phyloP scores from a whole-genome alignment of 1,139 yeast genomes.

The Saccharomyces hybrid region DNA sequence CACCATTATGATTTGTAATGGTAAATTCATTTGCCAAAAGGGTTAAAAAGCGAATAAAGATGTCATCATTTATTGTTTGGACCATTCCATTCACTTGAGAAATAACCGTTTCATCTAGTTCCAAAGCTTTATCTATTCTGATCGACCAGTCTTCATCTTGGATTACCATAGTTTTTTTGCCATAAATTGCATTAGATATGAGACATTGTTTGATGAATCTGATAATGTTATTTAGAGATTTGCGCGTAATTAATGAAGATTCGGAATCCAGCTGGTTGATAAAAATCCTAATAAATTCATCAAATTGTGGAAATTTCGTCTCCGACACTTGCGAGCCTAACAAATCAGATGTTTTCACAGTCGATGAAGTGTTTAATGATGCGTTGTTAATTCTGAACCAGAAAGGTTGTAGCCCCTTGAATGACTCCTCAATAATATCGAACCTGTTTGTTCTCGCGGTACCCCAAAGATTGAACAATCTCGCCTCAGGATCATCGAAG shows the following conservation, averaged over 20 bases:
- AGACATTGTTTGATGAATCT: constrained; percentile 47
- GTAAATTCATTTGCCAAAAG: constrained; percentile 36
- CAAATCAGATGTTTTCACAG: constrained; percentile 37
- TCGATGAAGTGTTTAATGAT: constrained; percentile 33
- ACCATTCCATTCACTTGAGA: constrained; percentile 31
- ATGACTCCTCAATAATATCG: constrained; percentile 74
- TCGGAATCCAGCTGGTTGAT: constrained; percentile 20
- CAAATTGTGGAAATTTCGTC: constrained; percentile 42
- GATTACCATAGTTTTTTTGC: constrained; percentile 48
- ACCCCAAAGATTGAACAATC: constrained; percentile 64
- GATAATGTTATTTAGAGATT: constrained; percentile 38
- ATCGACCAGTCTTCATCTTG: constrained; percentile 71
- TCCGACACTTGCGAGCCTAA: constrained; percentile 34
- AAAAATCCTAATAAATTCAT: constrained; percentile 33
- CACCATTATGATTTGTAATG: constrained; percentile 15
- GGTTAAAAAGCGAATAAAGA: constrained; percentile 22
- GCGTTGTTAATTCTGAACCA: constrained; percentile 39
- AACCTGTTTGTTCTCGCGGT: constrained; percentile 50
- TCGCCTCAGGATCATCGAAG: constrained; percentile 61
- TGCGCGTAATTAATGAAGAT: constrained; percentile 27
- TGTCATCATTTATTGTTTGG: constrained; percentile 11
- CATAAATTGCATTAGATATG: constrained; percentile 55
- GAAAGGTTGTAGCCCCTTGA: constrained; percentile 78
- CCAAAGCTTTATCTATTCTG: constrained; percentile 65
- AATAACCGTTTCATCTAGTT: constrained; percentile 50